A percentile compares a stretch with the other conserved stretches of the same genome.
Evolutionary conservation across 2,329 filamentous ascomycete species (phyloP).

Genomic region (Diplodia seriata): DNA sequence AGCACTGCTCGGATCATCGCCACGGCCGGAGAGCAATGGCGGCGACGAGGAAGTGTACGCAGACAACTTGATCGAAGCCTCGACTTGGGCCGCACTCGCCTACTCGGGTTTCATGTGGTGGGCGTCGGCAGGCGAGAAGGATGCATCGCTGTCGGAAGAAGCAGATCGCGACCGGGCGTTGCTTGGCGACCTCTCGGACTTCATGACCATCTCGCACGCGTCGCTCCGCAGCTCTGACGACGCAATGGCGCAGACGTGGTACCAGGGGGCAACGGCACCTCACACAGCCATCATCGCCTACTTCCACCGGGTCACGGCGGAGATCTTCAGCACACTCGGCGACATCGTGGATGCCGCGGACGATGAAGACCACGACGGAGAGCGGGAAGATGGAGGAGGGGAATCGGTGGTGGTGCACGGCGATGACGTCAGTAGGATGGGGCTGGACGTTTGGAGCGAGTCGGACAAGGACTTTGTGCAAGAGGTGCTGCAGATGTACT

Average conservation of each 20-base stretch:
- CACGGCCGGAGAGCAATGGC: background rate
- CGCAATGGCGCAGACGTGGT: slow-evolving; percentile 48
- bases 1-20: slow-evolving; percentile 5
- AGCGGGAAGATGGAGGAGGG: slow-evolving; percentile 41
- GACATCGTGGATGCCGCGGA: slow-evolving; percentile 63
- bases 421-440: slow-evolving; percentile 73
- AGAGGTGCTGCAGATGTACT: slow-evolving; percentile 69
- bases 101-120: slow-evolving; percentile 90
- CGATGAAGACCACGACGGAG: slow-evolving; percentile 52
- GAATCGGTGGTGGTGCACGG: slow-evolving; percentile 62
- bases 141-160: slow-evolving; percentile 61
- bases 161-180: slow-evolving; percentile 57
- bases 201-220: slow-evolving; percentile 33
- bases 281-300: slow-evolving; percentile 80
- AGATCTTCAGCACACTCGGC: slow-evolving; percentile 67
- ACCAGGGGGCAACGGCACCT: slow-evolving; percentile 46
- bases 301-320: slow-evolving; percentile 77
- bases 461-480: slow-evolving; percentile 72
- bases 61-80: slow-evolving; percentile 59
- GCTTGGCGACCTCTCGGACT: slow-evolving; percentile 51
- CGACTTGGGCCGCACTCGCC: slow-evolving; percentile 73
- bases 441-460: slow-evolving; percentile 78
- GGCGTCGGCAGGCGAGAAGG: slow-evolving; percentile 80
- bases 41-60: slow-evolving; percentile 36
- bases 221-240: slow-evolving; percentile 53